Evolutionary conservation across 2,329 filamentous ascomycete genomes (phyloP), one percentile per base, ranked within the genome.

Genomic region (Xylaria sp.): DNA sequence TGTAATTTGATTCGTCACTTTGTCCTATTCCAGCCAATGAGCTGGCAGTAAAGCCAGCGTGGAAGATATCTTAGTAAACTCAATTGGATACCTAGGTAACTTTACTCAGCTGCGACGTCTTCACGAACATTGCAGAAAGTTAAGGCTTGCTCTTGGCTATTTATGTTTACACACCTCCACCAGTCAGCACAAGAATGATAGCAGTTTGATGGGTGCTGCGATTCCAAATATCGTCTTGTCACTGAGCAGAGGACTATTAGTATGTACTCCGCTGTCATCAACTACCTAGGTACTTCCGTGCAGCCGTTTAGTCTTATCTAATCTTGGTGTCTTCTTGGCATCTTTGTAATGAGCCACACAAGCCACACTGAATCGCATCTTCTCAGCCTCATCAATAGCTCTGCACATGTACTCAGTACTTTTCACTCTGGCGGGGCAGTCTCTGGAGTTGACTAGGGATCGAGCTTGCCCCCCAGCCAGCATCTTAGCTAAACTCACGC

Each of bases 381-480:
- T 15, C 33, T 52, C 47, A 65, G 65, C 62, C 59, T 58, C 65
- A 47, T 42, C 47, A 21, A 1, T 11, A 23, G 3, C n/a, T 21
- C 5, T 21, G 9, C 35, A 9, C 9, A 11, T 15, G 12, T 37
- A 37, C 7, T 14, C 21, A 21, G 25, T 21, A n/a, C 38, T 31
- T 11, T 9, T 2, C 7, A 35, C 38, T 15, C 14, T 49, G 25
- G 54, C 40, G 60, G 45, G 50, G 50, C 55, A 57, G 45, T n/a
- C 63, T 42, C 56, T 61, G 60, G 47, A 59, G 42, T 52, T 53
- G 52, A 43, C 42, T 37, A 12, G 40, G 70, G 63, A 68, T 61
- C 69, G 45, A 72, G 70, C 70, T 72, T 67, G 61, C 42, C 9
- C 42, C n/a, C 28, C 28, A 9, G 28, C 28, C 28, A 31, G 9